Base-by-base conservation (phyloP, 1,139 yeast genomes). In the Geotrichum europaeum region DNA sequence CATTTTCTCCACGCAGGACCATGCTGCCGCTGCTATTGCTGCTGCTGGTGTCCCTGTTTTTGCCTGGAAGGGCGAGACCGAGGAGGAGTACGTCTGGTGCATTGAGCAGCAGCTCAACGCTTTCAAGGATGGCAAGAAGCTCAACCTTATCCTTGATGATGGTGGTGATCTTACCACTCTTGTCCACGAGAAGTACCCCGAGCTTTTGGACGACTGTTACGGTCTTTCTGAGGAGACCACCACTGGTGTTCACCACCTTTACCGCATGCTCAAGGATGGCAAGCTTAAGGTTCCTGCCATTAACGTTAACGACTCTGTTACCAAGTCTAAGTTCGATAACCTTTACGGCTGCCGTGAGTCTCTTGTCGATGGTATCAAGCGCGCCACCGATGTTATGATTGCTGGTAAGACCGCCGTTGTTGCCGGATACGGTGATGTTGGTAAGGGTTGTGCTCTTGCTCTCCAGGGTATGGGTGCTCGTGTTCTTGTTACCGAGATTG, bases 11-110 rank as follows among this genome's bases (percentile, higher is more conserved):
- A 94, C 99, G 69, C 99, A 94, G 83, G 99, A 94, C 81, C 98
- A 94, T 78, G 98, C 98, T 71, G 99, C 99, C 74, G 98, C 99
- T 75, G 99, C 99, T 73, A 94, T 95, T 79, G 99, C 99, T 72
- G 99, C 99, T 72, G 80, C 97, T 71, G 99, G 99, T 81, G 96
- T 94, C 65, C 99, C 99, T 76, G 99, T 95, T 69, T 95, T 91
- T 72, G 99, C 99, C 74, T 95, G 99, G 99, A 94, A 94, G 85
- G 99, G 99, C 77, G 99, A 94, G 85, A 90, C 99, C 78, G 99
- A 94, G 80, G 99, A 94, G 83, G 99, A 94, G 83, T 94, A 94
- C 86, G 78, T 86, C 75, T 94, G 99, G 99, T 94, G 99, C 85
- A 91, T 94, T 74, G 98, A 95, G 83, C 99, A 94, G 82, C 99